phyloP scores from a whole-genome alignment of 2,329 filamentous ascomycete genomes.

The Dactylellina cionopaga region DNA sequence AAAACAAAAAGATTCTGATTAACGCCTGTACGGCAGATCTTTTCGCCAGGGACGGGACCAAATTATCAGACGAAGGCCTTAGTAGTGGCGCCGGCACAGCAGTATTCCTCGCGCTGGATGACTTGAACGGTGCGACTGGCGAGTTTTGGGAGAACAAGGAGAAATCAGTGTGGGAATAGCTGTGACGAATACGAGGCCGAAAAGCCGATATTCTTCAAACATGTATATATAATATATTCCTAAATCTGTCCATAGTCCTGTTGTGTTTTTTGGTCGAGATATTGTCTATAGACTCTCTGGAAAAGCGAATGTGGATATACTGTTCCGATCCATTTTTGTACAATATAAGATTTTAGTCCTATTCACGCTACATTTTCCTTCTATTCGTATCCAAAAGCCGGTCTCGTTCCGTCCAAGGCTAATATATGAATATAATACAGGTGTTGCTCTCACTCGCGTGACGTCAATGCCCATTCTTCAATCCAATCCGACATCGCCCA shows the following conservation, averaged over 20 bases:
- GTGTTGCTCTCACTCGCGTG: slow-evolving; percentile 16
- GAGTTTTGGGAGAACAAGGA: slow-evolving; percentile 58
- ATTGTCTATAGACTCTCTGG: too few relatives aligned
- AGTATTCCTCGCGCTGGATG: slow-evolving; percentile 59
- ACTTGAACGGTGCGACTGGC: slow-evolving; percentile 59
- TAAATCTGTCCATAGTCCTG: too few relatives aligned
- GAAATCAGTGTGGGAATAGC: neutral
- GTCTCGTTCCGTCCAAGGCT: too few relatives aligned
- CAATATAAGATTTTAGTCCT: too few relatives aligned
- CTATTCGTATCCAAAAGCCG: too few relatives aligned
- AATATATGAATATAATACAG: too few relatives aligned
- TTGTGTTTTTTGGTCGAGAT: too few relatives aligned
- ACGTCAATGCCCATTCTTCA: slow-evolving; percentile 26
- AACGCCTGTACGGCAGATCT: slow-evolving; percentile 61
- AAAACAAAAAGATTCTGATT: slow-evolving; percentile 57
- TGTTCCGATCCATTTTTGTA: too few relatives aligned
- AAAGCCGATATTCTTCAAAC: neutral
- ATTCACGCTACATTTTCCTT: too few relatives aligned
- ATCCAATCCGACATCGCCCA: slow-evolving; percentile 26
- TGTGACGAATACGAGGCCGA: neutral
- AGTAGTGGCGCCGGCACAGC: slow-evolving; percentile 60
- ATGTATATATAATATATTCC: too few relatives aligned
- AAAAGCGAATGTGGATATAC: too few relatives aligned
- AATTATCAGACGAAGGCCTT: too few relatives aligned
- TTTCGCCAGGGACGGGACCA: slow-evolving; percentile 59